phyloP scores from a whole-genome alignment of 2,329 filamentous ascomycete species.

The Ceratocystis lukuohia region DNA sequence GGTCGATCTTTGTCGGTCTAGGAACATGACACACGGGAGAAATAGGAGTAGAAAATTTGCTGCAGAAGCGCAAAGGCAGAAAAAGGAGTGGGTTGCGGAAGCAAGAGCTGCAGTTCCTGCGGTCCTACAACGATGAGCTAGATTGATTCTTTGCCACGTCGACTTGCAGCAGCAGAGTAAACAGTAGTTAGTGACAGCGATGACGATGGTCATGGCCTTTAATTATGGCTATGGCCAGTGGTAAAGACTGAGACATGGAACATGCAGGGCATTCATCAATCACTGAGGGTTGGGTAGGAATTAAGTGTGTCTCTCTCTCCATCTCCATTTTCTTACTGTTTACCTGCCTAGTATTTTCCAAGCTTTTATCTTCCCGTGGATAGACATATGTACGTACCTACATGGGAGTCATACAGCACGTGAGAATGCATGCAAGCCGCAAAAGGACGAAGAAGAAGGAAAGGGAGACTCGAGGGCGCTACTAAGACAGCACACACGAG shows the following conservation, averaged over 20 bases:
- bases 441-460: background rate
- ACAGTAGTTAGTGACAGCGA: background rate
- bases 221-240: background rate
- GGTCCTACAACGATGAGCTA: background rate
- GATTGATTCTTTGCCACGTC: slow-evolving; percentile 7
- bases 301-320: background rate
- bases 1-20: slow-evolving; percentile 1
- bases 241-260: background rate
- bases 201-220: background rate
- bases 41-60: background rate
- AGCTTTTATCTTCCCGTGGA: background rate
- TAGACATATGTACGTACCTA: background rate
- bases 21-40: background rate
- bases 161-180: background rate
- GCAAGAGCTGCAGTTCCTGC: background rate
- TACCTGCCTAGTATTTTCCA: background rate
- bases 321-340: background rate
- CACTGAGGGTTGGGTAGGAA: background rate
- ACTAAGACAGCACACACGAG: slow-evolving; percentile 4
- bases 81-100: background rate
- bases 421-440: slow-evolving; percentile 2
- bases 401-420: slow-evolving; percentile 1
- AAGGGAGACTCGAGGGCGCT: background rate
- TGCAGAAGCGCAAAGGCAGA: background rate
- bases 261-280: background rate